Percentiles rank a stretch among this genome's conserved stretches.
phyloP scores from a whole-genome alignment of 1,139 yeast genomes.

The Saccharomyces hybrid region DNA sequence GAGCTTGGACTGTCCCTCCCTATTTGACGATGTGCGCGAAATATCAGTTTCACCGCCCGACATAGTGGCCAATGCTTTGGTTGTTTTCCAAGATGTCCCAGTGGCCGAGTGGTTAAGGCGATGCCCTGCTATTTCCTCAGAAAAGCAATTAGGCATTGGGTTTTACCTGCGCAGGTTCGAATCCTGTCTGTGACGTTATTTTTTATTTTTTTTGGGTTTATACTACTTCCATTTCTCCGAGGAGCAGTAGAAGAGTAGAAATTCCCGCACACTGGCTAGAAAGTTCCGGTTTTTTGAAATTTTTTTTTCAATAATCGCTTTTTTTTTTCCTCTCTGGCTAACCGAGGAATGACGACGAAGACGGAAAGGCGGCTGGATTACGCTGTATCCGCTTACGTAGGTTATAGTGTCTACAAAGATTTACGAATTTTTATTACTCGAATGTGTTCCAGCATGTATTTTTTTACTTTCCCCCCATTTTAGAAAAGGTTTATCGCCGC shows the following conservation, averaged over 20 bases:
- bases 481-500: not conserved
- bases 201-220: conserved; percentile 11
- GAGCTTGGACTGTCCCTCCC: no score
- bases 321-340: not conserved
- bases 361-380: not conserved
- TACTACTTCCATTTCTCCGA: conserved; percentile 12
- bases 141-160: conserved; percentile 41
- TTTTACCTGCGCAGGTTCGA: conserved; percentile 58
- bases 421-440: not conserved
- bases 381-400: conserved; percentile 1
- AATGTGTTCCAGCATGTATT: not conserved
- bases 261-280: not conserved
- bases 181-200: conserved; percentile 51
- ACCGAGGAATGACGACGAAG: not conserved
- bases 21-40: no score
- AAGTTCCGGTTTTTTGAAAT: not conserved
- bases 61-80: no score
- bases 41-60: no score
- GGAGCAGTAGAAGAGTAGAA: not conserved
- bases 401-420: not conserved
- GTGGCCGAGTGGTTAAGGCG: conserved; percentile 90
- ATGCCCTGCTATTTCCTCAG: conserved; percentile 57
- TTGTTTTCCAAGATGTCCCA: no score
- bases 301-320: not conserved
- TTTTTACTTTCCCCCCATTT: not conserved